Evolutionary conservation across 106 monocot species (phyloP).

Genomic region (Acorus calamus): DNA sequence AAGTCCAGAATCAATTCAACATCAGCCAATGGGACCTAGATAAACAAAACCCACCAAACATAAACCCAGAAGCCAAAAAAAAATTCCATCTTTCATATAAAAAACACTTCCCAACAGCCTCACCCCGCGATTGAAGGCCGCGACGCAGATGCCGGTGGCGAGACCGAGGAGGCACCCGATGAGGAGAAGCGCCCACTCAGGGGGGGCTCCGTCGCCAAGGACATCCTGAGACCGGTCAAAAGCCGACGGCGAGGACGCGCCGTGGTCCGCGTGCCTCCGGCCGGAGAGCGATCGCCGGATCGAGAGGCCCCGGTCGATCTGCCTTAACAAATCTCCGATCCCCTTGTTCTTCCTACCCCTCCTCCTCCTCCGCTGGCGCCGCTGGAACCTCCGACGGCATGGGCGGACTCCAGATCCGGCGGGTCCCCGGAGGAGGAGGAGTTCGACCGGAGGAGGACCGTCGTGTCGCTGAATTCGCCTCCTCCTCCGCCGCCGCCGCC

Average conservation of each 20-base stretch:
- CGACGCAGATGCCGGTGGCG: constrained; percentile 96
- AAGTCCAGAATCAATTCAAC: background rate
- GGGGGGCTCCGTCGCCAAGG: constrained; percentile 87
- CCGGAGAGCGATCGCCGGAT: constrained; percentile 16
- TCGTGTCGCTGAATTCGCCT: constrained; percentile 33
- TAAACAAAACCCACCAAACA: no score
- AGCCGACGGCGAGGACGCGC: constrained; percentile 3
- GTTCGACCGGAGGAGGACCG: constrained; percentile 31
- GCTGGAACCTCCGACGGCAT: constrained; percentile 3
- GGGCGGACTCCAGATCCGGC: constrained; percentile 27
- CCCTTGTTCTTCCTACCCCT: constrained; percentile 18
- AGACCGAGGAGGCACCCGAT: constrained; percentile 94
- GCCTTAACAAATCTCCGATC: constrained; percentile 44
- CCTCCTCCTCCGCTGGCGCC: background rate
- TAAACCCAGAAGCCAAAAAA: no score
- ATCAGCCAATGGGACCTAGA: background rate
- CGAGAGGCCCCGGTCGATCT: constrained; percentile 50
- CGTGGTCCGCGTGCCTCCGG: constrained; percentile 18
- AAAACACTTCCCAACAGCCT: constrained; percentile 4
- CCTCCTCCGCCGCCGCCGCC: constrained; percentile 12
- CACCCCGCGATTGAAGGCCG: constrained; percentile 92
- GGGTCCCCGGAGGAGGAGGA: constrained; percentile 16
- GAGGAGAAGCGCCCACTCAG: constrained; percentile 97
- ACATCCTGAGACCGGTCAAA: constrained; percentile 28
- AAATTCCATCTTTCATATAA: no score